A percentile compares a stretch with the other conserved stretches of the same genome.
Conservation (phyloP, 140 eudicot species). For the Senecio squalidus region DNA sequence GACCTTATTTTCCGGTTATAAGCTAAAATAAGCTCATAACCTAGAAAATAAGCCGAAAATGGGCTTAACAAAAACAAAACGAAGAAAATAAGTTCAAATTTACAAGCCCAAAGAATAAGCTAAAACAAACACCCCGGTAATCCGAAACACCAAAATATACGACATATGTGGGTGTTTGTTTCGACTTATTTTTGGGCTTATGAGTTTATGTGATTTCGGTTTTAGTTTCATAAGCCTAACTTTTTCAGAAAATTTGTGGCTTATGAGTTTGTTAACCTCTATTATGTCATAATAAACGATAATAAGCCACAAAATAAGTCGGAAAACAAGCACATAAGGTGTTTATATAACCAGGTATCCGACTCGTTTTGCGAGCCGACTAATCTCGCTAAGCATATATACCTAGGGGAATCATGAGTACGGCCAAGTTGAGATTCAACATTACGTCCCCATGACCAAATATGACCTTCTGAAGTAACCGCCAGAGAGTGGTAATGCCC, state of each 20-base stretch:
- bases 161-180: too few relatives aligned
- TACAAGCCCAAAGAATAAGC: too few relatives aligned
- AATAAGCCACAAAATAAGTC: not conserved
- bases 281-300: not conserved
- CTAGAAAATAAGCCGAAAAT: too few relatives aligned
- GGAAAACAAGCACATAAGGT: not conserved
- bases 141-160: too few relatives aligned
- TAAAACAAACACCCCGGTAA: too few relatives aligned
- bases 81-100: too few relatives aligned
- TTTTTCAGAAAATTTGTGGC: too few relatives aligned
- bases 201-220: not conserved
- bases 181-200: not conserved
- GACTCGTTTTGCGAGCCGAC: too few relatives aligned
- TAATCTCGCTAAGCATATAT: too few relatives aligned
- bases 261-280: not conserved
- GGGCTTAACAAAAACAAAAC: too few relatives aligned
- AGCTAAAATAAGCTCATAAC: too few relatives aligned
- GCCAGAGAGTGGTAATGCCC: constrained; percentile 96
- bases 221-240: not conserved
- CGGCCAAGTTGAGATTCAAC: constrained; percentile 75
- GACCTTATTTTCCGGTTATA: too few relatives aligned
- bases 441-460: constrained; percentile 99
- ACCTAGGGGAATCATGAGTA: constrained; percentile 54
- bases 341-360: not conserved
- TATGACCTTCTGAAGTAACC: constrained; percentile 61